Base-by-base conservation (phyloP, 805 yeast genomes). In the Saturnispora dispora region DNA sequence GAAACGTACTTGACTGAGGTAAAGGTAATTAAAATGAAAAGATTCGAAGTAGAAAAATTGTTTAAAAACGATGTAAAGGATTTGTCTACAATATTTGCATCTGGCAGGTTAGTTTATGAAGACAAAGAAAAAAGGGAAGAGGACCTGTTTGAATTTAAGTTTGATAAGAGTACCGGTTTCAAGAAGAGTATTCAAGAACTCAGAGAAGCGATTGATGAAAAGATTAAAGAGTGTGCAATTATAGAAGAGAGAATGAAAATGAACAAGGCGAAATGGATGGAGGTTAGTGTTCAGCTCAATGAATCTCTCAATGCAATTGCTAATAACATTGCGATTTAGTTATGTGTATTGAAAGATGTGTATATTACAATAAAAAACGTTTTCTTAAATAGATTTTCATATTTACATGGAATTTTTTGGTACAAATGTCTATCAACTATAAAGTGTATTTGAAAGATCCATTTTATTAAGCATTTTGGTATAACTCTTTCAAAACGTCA, bases 41-140 rank as follows among this genome's bases (percentile, higher is more conserved):
- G 51, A 43, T 39, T 33, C 8, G 68, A 67, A 49, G 25, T 66
- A 2, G 51, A 47, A 7, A 39, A 54, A n/a, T 54, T 67, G 22
- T 67, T 67, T 50, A 64, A 61, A 1, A 55, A 56, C 17, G 67
- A 65, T 2, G 48, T 59, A 7, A 27, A 41, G 35, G 67, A 65
- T 40, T 48, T 52, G 15, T 52, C 53, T 15, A 32, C 51, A 6
- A 56, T 66, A 15, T 17, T 63, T 23, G 58, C 59, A 22, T 51
- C 57, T 2, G 69, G 68, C 2, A 50, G 51, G 20, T 36, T 58
- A 13, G 39, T 58, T 3, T 56, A 55, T 13, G 54, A 55, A 15
- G 48, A 54, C 36, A 52, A 48, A 11, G 52, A 46, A 2, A 57
- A 62, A 25, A 52, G 53, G n/a, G 32, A 25, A 15, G 39, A 47